Conservation (phyloP, 305 asterid species). For the Caryopteris hybrid region DNA sequence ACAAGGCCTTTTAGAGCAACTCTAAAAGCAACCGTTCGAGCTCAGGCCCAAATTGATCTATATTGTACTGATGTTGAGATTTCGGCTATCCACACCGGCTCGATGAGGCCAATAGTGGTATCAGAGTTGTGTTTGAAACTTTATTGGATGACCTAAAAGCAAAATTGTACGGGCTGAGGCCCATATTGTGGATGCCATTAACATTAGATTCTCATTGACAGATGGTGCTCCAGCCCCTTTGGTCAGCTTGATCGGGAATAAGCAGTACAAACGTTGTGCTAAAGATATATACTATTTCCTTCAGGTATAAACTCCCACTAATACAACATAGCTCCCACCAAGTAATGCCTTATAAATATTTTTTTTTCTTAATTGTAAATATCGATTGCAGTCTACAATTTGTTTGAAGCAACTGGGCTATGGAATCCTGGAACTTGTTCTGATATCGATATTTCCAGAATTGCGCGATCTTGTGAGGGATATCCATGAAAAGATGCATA, state of each 20-base stretch:
- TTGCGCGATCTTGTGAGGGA: conserved; percentile 65
- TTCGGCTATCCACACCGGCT: too few relatives aligned
- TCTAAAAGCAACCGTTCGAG: too few relatives aligned
- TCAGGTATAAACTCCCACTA: conserved; percentile 48
- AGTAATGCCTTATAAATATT: neutral
- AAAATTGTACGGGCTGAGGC: too few relatives aligned
- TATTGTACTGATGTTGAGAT: too few relatives aligned
- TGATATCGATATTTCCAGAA: conserved; percentile 74
- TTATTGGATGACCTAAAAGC: too few relatives aligned
- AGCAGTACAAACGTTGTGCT: conserved; percentile 81
- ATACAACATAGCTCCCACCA: neutral
- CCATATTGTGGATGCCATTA: neutral
- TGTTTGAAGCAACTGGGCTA: conserved; percentile 86
- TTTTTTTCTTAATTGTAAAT: neutral
- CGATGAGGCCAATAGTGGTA: too few relatives aligned
- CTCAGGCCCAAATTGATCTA: too few relatives aligned
- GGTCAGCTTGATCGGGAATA: conserved; percentile 87
- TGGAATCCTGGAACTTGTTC: conserved; percentile 74
- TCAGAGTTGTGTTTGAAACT: too few relatives aligned
- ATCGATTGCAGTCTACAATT: conserved; percentile 50
- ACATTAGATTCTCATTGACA: conserved; percentile 25
- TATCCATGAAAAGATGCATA: conserved; percentile 64
- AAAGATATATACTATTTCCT: conserved; percentile 79
- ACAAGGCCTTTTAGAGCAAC: too few relatives aligned
- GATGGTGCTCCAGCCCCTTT: conserved; percentile 85